phyloP scores from a whole-genome alignment of 2,329 filamentous ascomycete genomes.

The Karstenula rhodostoma region DNA sequence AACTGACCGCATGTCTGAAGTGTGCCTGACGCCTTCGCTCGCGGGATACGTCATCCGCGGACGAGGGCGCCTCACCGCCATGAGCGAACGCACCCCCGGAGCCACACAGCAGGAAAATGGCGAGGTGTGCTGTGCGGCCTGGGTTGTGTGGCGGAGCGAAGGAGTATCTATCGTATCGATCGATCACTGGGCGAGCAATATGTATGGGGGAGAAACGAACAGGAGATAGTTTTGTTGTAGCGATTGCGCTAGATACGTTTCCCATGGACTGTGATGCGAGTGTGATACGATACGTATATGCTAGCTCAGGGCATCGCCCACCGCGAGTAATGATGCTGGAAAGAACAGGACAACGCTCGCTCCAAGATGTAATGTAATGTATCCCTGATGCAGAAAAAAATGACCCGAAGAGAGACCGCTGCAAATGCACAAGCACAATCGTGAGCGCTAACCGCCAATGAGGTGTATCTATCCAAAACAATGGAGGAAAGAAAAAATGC shows the following conservation, averaged over 20 bases:
- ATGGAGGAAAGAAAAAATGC: constrained; percentile 23
- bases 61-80: constrained; percentile 10
- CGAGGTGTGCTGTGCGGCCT: neutral
- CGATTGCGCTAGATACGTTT: too few species aligned
- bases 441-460: constrained; percentile 39
- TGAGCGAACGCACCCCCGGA: too few species aligned
- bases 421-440: constrained; percentile 38
- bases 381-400: constrained; percentile 22
- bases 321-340: constrained; percentile 6
- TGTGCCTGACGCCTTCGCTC: neutral
- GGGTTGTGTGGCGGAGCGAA: neutral
- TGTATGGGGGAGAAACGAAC: too few species aligned
- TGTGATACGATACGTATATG: neutral
- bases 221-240: too few species aligned
- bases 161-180: too few species aligned
- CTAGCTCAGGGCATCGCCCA: neutral
- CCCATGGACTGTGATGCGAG: neutral
- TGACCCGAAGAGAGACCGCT: constrained; percentile 27
- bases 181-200: too few species aligned
- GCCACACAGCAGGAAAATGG: neutral
- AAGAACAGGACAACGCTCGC: constrained; percentile 5
- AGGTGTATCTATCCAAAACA: constrained; percentile 37
- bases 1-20: constrained; percentile 11
- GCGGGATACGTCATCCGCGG: constrained; percentile 11
- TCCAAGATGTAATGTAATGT: too few species aligned